Evolutionary conservation across 2,329 filamentous ascomycete species (phyloP).

Genomic region (Teratosphaeria gauchensis): DNA sequence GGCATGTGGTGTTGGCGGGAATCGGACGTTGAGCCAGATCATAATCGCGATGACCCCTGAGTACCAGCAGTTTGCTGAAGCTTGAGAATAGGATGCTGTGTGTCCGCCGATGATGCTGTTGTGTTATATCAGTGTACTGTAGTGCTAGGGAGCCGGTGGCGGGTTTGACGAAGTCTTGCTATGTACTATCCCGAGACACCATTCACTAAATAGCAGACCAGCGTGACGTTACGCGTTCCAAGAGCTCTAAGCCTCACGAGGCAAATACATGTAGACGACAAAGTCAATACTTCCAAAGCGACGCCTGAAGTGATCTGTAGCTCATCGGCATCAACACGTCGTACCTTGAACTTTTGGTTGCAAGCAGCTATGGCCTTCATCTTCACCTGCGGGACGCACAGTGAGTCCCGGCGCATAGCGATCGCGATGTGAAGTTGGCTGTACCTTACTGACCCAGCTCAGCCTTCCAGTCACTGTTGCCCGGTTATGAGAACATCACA

Average conservation of each 20-base stretch:
- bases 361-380: slow-evolving; percentile 29
- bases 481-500: slow-evolving; percentile 40
- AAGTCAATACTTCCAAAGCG: too few relatives aligned
- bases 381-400: slow-evolving; percentile 43
- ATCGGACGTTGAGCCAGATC: too few relatives aligned
- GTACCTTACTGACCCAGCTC: not conserved
- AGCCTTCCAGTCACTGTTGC: slow-evolving; percentile 38
- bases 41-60: too few relatives aligned
- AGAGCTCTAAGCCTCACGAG: not conserved
- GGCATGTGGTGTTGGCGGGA: too few relatives aligned
- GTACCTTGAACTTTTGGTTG: not conserved
- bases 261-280: not conserved
- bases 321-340: not conserved
- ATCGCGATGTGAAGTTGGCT: not conserved
- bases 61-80: too few relatives aligned
- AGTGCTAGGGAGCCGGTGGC: too few relatives aligned
- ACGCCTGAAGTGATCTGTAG: too few relatives aligned
- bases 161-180: not conserved
- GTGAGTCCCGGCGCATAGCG: slow-evolving; percentile 19
- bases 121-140: too few relatives aligned
- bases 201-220: not conserved
- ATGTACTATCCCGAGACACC: not conserved
- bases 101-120: too few relatives aligned
- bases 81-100: too few relatives aligned
- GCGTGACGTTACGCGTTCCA: not conserved